phyloP scores from a whole-genome alignment of 176 grass and related monocot species.

The Echinochloa phyllopogon region DNA sequence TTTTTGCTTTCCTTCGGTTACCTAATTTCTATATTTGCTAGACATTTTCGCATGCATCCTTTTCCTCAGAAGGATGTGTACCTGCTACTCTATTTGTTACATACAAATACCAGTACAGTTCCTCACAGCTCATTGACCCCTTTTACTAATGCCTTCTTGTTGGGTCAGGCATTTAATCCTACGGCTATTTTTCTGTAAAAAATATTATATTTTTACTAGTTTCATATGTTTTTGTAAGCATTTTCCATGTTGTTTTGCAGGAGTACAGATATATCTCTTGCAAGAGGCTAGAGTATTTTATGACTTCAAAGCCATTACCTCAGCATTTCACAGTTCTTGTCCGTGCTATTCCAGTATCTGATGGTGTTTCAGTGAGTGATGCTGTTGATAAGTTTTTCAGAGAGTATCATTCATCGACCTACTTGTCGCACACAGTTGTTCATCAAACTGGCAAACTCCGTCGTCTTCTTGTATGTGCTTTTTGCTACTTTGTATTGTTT shows the following conservation, averaged over 20 bases:
- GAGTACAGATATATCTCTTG: slow-evolving; percentile 84
- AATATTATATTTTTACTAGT: neutral
- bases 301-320: slow-evolving; percentile 69
- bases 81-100: neutral
- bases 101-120: neutral
- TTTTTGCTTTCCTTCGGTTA: slow-evolving; percentile 5
- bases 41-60: slow-evolving; percentile 17
- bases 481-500: slow-evolving; percentile 24
- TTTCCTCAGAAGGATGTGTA: neutral
- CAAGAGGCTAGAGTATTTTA: slow-evolving; percentile 86
- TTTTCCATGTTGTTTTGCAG: slow-evolving; percentile 51
- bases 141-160: slow-evolving; percentile 10
- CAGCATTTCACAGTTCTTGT: slow-evolving; percentile 93
- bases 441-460: slow-evolving; percentile 83
- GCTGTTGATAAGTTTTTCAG: slow-evolving; percentile 84
- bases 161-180: neutral
- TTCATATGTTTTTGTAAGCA: slow-evolving; percentile 33
- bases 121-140: neutral
- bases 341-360: slow-evolving; percentile 71
- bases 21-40: slow-evolving; percentile 8
- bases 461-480: slow-evolving; percentile 71
- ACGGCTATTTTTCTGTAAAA: slow-evolving; percentile 8
- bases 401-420: slow-evolving; percentile 83
- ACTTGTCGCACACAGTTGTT: slow-evolving; percentile 73
- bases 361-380: slow-evolving; percentile 68